phyloP scores from a whole-genome alignment of 352 stramenopile species.

The Pythium phragmiticola region DNA sequence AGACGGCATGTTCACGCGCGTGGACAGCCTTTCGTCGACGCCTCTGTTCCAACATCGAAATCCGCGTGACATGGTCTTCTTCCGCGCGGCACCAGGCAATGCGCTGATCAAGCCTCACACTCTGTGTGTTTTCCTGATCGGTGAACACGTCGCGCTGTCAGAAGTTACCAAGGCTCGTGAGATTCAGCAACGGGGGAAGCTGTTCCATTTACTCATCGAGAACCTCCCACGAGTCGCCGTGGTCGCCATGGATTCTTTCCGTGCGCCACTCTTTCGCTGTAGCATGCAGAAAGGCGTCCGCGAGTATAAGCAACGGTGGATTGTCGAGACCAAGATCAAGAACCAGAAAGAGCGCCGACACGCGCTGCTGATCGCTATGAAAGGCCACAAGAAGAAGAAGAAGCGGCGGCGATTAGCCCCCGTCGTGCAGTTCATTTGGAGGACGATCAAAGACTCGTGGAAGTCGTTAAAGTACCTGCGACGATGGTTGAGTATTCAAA shows the following conservation, averaged over 20 bases:
- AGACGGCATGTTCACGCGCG: conserved; percentile 44
- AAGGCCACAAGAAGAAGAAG: conserved; percentile 32
- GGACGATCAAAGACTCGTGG: conserved; percentile 48
- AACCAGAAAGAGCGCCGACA: conserved; percentile 41
- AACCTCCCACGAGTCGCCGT: conserved; percentile 60
- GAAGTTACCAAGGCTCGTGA: conserved; percentile 53
- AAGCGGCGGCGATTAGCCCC: conserved; percentile 31
- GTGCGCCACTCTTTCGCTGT: conserved; percentile 67
- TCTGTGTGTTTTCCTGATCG: conserved; percentile 57
- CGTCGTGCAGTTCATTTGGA: conserved; percentile 35
- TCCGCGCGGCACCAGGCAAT: conserved; percentile 59
- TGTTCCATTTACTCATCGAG: conserved; percentile 76
- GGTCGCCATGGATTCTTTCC: conserved; percentile 71
- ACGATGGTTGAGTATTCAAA: conserved; percentile 62
- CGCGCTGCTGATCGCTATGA: conserved; percentile 57
- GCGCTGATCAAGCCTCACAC: conserved; percentile 58
- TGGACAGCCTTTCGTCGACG: conserved; percentile 50
- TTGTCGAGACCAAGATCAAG: conserved; percentile 46
- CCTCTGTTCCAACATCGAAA: conserved; percentile 53
- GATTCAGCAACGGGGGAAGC: conserved; percentile 57
- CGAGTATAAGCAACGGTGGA: conserved; percentile 69
- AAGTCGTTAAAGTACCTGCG: conserved; percentile 43
- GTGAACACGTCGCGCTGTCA: conserved; percentile 49
- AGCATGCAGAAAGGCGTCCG: conserved; percentile 46
- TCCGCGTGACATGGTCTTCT: conserved; percentile 67